Percentiles rank a stretch among this genome's conserved stretches.
Conservation (phyloP, 2,329 filamentous ascomycete species). For the Aurifilum marmelostoma region DNA sequence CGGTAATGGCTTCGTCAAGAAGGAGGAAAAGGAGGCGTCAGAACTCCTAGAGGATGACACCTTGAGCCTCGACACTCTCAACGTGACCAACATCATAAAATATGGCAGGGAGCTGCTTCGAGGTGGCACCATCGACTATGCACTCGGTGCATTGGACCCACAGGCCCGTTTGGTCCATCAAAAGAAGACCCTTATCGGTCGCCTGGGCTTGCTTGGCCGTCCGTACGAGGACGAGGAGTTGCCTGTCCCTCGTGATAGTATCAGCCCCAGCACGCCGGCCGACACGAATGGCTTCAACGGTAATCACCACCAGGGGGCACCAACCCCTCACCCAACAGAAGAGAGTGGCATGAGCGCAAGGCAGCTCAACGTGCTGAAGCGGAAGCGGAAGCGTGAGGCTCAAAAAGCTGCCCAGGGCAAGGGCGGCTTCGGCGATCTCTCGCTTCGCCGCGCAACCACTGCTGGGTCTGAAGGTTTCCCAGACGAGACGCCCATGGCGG, state of each 20-base stretch:
- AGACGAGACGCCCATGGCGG: constrained; percentile 60
- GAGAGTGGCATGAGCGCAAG: constrained; percentile 82
- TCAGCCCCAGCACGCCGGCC: constrained; percentile 50
- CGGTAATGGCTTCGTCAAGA: constrained; percentile 49
- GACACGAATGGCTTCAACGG: constrained; percentile 43
- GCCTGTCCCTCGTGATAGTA: constrained; percentile 63
- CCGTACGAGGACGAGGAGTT: constrained; percentile 85
- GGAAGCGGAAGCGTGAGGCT: constrained; percentile 88
- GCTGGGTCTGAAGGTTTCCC: constrained; percentile 63
- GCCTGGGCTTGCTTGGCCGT: constrained; percentile 83
- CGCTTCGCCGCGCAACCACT: constrained; percentile 65
- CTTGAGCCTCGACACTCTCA: constrained; percentile 73
- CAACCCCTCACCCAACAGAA: constrained; percentile 53
- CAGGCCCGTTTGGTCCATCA: constrained; percentile 80
- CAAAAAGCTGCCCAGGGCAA: constrained; percentile 86
- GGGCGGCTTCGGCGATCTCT: constrained; percentile 85
- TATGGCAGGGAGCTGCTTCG: constrained; percentile 84
- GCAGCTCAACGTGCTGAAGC: constrained; percentile 91
- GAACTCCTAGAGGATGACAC: constrained; percentile 59
- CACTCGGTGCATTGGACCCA: constrained; percentile 79
- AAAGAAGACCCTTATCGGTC: constrained; percentile 82
- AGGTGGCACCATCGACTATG: constrained; percentile 84
- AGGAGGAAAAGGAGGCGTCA: constrained; percentile 45
- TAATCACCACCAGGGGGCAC: constrained; percentile 37
- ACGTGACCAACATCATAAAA: constrained; percentile 78